Conservation (phyloP, 306 rosid species). For the Cicer chorassanicum region DNA sequence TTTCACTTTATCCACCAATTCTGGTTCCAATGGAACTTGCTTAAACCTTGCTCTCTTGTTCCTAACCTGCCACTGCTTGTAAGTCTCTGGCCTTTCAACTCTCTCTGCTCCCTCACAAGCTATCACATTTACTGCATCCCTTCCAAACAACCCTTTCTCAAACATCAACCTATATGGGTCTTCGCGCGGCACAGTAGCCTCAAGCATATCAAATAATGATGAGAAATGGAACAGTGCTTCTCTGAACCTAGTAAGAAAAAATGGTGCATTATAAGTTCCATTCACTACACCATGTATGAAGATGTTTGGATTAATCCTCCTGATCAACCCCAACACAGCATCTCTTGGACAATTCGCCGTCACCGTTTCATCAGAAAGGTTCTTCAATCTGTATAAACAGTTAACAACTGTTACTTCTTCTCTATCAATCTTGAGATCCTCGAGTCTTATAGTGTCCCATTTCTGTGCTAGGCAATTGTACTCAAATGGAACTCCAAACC, state of each 20-base stretch:
- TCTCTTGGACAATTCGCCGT: conserved; percentile 66
- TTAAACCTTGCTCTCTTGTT: conserved; percentile 76
- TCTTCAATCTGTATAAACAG: conserved; percentile 66
- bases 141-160: conserved; percentile 69
- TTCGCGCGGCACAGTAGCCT: conserved; percentile 61
- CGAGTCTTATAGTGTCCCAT: conserved; percentile 67
- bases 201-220: conserved; percentile 75
- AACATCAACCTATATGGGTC: conserved; percentile 60
- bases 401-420: conserved; percentile 63
- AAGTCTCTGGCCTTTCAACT: conserved; percentile 86
- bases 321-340: conserved; percentile 64
- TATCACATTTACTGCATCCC: conserved; percentile 70
- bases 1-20: conserved; percentile 58
- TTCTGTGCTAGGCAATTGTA: conserved; percentile 65
- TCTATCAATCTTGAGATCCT: conserved; percentile 64
- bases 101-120: conserved; percentile 84
- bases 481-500: conserved; percentile 70
- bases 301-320: conserved; percentile 68
- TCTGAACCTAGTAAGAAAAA: conserved; percentile 71
- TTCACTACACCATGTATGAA: conserved; percentile 72
- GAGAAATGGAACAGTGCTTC: conserved; percentile 83
- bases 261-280: conserved; percentile 78
- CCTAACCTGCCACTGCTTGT: conserved; percentile 83
- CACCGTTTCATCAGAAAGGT: conserved; percentile 67
- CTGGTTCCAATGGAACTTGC: conserved; percentile 62